A percentile compares a stretch with the other conserved stretches of the same genome.
Evolutionary conservation across 345 rosid species (phyloP).

Genomic region (Lenwebbia sp.): DNA sequence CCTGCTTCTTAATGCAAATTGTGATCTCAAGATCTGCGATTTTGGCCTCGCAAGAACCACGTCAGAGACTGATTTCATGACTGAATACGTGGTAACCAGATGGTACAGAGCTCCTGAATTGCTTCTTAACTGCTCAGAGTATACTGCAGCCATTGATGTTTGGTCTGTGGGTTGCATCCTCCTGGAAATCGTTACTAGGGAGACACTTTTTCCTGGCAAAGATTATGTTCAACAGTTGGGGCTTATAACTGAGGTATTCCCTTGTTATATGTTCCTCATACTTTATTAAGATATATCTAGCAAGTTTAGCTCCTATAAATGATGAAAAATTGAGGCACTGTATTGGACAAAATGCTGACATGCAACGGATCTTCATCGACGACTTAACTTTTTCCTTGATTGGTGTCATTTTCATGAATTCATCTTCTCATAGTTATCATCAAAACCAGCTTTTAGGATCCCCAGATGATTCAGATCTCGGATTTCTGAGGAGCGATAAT

Average conservation of each 20-base stretch:
- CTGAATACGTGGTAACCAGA: conserved; percentile 48
- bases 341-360: neutral
- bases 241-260: conserved; percentile 69
- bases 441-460: conserved; percentile 60
- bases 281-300: neutral
- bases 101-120: conserved; percentile 50
- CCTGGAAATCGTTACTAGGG: conserved; percentile 66
- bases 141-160: conserved; percentile 69
- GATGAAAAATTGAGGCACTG: neutral
- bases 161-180: conserved; percentile 98
- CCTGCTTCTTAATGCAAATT: conserved; percentile 43
- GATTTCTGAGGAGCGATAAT: conserved; percentile 76
- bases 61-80: conserved; percentile 85
- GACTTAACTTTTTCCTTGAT: neutral
- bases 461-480: conserved; percentile 79
- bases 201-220: conserved; percentile 79
- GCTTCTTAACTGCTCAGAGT: conserved; percentile 44
- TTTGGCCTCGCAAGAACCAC: conserved; percentile 89
- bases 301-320: neutral
- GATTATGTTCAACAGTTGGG: conserved; percentile 79
- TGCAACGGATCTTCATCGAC: neutral
- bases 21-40: conserved; percentile 61
- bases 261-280: neutral
- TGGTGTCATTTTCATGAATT: neutral
- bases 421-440: neutral